Percentiles rank a stretch among this genome's conserved stretches.
These are phyloP conservation scores for Fusarium sp. DNA, from an alignment of 2,329 filamentous ascomycete species.

Conservation along the genomic window DNA sequence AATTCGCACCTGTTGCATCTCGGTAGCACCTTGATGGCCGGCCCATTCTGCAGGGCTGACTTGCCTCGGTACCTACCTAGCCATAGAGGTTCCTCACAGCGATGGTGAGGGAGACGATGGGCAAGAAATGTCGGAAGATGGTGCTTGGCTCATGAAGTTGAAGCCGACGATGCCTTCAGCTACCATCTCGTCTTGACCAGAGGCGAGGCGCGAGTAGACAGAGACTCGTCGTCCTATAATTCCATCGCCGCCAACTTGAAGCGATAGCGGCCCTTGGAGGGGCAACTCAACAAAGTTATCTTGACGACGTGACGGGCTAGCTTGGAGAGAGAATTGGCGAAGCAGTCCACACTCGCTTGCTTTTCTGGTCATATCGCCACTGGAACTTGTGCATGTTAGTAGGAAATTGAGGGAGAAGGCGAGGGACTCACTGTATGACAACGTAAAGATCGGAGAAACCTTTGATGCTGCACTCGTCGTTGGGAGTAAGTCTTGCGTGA, in stretches of 20 bases:
- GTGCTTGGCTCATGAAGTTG: slow-evolving; percentile 50
- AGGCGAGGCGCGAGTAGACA: slow-evolving; percentile 45
- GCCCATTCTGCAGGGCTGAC: neutral
- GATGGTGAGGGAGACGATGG: slow-evolving; percentile 25
- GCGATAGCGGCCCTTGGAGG: slow-evolving; percentile 54
- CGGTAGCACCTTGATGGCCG: slow-evolving; percentile 37
- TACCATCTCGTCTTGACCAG: slow-evolving; percentile 48
- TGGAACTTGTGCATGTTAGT: slow-evolving; percentile 47
- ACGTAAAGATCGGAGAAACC: slow-evolving; percentile 48
- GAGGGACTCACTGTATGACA: slow-evolving; percentile 57
- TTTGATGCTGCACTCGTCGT: slow-evolving; percentile 29
- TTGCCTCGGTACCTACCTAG: neutral
- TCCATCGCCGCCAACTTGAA: slow-evolving; percentile 58
- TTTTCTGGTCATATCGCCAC: slow-evolving; percentile 56
- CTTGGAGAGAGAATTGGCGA: slow-evolving; percentile 51
- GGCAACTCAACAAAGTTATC: slow-evolving; percentile 49
- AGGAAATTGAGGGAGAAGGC: too few species aligned
- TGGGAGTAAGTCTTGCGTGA: slow-evolving; percentile 56
- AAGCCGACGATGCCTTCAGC: slow-evolving; percentile 64
- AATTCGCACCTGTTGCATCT: neutral
- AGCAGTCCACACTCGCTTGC: slow-evolving; percentile 57
- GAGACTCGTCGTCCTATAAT: slow-evolving; percentile 63
- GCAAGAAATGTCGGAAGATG: neutral
- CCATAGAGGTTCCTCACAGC: slow-evolving; percentile 11
- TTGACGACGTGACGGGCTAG: slow-evolving; percentile 11